Evolutionary conservation across 176 grass and related monocot genomes (phyloP), one percentile per base, ranked within the genome.

Genomic region (Elymus sibiricus): DNA sequence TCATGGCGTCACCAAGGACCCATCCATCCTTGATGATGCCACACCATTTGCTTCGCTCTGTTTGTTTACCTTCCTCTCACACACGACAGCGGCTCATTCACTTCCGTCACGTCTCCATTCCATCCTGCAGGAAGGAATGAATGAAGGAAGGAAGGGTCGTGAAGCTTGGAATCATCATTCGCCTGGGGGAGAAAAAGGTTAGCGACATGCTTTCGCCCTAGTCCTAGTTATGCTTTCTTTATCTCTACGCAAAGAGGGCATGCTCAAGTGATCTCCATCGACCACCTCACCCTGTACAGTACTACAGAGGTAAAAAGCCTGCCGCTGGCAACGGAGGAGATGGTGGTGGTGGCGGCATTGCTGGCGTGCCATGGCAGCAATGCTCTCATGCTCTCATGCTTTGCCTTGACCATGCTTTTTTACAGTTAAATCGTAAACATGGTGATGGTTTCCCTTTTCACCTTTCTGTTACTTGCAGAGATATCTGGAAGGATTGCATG

Each of bases 221-320:
- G 35, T 15, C 58, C 42, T 70, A 7, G 38, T 14, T 35, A 16
- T 56, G 61, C 79, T 87, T 69, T 55, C 79, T 77, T 88, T 83
- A 77, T 27, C 79, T 83, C 62, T 77, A 83, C 86, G 80, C 80
- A 83, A 83, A 83, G 86, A 53, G 5, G 72, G 60, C 79, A 66
- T 42, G 85, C 68, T 63, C 53, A 19, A 59, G 16, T 40, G 49
- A 88, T 83, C 35, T 44, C 64, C 44, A 53, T 21, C 72, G 25
- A 35, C 64, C 40, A 11, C 59, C 70, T 65, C 70, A 44, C 39
- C 39, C 39, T 47, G 70, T 27, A 3, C 32, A 26, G 44, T 8
- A 38, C 87, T 8, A 38, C 87, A 81, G 67, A 76, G 75, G 75
- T 38, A 76, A 88, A 89, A 81, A 76, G 67, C 46, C 32, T 65